Base-by-base conservation (phyloP, 1,284 basidiomycete genomes). In the Termitomyces sp. region DNA sequence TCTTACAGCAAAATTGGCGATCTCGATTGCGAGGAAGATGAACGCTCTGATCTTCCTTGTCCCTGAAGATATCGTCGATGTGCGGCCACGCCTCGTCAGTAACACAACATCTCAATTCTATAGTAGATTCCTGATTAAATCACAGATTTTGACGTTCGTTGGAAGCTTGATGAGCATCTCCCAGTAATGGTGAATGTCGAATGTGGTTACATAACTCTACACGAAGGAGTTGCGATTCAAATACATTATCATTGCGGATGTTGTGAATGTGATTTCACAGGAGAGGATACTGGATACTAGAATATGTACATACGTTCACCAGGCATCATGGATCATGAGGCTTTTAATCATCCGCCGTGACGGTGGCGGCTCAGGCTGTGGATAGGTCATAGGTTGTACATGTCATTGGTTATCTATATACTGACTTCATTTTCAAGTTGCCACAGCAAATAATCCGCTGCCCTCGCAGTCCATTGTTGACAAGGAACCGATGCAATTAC, bases 21-120 rank as follows among this genome's bases (percentile, higher is more conserved):
- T 99, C 64, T 96, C 93, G 5, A 97, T 99, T 63, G 95, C 96
- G 19, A 81, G 96, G 66, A 99, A 99, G 82, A 85, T 97, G 83
- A 93, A 94, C 51, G 93, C 93, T 3, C 74, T 98, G 63, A 98
- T 99, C 65, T 98, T 98, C 80, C 76, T 99, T 56, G 97, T 99
- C 0, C 94, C 96, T 1, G 97, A 99, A 70, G 95, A 94, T 71
- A 93, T 94, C 62, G 91, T 94, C 34, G 92, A 94, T 67, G 79
- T 94, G 55, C 83, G 92, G 49, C 81, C 91, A 31, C 83, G 89
- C 58, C 76, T 94, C 67, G 91, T 93, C 64, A 53, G 83, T 76
- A 16, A 14, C 9, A 38, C 38, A n/a, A 21, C 30, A 46, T 18
- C 30, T 49, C 40, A 42, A 9, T 47, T 35, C 44, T 7, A 33